phyloP scores from a whole-genome alignment of 306 rosid species.

The Sesbania bispinosa region DNA sequence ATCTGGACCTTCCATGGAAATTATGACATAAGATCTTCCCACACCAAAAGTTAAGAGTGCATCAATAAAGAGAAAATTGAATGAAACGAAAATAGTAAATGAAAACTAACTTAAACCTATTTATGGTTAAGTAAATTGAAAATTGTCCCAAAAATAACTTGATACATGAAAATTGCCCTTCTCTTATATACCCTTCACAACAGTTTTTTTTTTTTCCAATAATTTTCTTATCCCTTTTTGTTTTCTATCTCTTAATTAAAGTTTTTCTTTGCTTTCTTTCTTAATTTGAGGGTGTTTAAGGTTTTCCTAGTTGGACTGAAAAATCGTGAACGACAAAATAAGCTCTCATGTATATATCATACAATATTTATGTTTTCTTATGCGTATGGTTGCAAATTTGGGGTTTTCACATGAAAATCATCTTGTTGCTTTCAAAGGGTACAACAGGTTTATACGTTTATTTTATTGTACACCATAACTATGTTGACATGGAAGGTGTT shows the following conservation, averaged over 20 bases:
- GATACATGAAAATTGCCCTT: not conserved
- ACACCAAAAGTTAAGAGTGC: not conserved
- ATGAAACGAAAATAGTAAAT: not conserved
- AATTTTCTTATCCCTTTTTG: not conserved
- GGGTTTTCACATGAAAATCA: not conserved
- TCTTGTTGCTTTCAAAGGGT: not conserved
- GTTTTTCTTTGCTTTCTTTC: not conserved
- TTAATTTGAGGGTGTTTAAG: not conserved
- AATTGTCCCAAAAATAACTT: not conserved
- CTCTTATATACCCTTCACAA: no score
- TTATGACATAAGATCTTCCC: constrained; percentile 28
- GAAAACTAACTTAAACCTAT: constrained; percentile 22
- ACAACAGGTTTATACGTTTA: not conserved
- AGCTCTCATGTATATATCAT: not conserved
- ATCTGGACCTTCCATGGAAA: constrained; percentile 13
- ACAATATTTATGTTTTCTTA: not conserved
- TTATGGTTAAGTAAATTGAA: not conserved
- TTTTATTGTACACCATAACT: not conserved
- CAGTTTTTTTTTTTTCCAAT: no score
- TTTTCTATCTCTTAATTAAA: not conserved
- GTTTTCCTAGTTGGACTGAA: not conserved
- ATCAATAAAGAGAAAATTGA: not conserved
- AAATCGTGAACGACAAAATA: not conserved
- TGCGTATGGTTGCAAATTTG: not conserved
- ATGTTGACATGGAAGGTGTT: not conserved